phyloP scores from a whole-genome alignment of 192 early-diverging fungal genomes.

The Coemansia guatemalensis region DNA sequence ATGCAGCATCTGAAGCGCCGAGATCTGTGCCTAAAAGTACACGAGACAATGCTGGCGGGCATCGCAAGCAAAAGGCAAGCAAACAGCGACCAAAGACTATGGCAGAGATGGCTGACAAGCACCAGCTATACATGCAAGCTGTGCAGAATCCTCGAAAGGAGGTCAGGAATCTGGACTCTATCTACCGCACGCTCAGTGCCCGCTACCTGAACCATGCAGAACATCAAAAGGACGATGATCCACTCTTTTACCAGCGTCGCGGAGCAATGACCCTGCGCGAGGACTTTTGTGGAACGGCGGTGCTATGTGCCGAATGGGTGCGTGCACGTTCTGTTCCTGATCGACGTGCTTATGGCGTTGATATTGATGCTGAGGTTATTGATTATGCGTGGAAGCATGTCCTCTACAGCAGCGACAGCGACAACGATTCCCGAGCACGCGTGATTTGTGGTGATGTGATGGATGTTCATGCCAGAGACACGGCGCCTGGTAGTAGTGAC shows the following conservation, averaged over 20 bases:
- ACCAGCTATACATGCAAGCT: slow-evolving; percentile 43
- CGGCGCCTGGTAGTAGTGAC: not conserved
- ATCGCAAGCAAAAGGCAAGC: slow-evolving; percentile 3
- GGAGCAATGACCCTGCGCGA: slow-evolving; percentile 41
- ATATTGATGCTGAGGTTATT: slow-evolving; percentile 48
- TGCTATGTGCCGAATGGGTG: slow-evolving; percentile 52
- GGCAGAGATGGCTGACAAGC: slow-evolving; percentile 45
- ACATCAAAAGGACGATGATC: not conserved
- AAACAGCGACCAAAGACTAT: slow-evolving; percentile 23
- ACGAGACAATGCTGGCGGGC: not conserved
- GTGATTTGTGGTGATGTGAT: slow-evolving; percentile 26
- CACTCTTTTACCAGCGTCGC: not conserved
- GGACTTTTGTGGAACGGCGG: slow-evolving; percentile 57
- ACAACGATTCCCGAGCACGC: not conserved
- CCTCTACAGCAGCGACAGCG: not conserved
- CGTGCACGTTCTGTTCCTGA: slow-evolving; percentile 4
- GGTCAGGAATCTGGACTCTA: slow-evolving; percentile 35
- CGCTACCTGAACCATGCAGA: slow-evolving; percentile 4
- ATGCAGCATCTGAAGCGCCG: not conserved
- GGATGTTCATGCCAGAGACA: slow-evolving; percentile 7
- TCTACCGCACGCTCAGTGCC: slow-evolving; percentile 18
- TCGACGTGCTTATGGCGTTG: slow-evolving; percentile 44
- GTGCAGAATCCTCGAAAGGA: slow-evolving; percentile 52
- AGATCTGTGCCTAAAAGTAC: not conserved
- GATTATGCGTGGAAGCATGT: slow-evolving; percentile 38